Percentiles rank a stretch among this genome's conserved stretches.
These are phyloP conservation scores for Metarhizium sp. DNA, from an alignment of 2,329 filamentous ascomycete genomes.

Conservation along the genomic window DNA sequence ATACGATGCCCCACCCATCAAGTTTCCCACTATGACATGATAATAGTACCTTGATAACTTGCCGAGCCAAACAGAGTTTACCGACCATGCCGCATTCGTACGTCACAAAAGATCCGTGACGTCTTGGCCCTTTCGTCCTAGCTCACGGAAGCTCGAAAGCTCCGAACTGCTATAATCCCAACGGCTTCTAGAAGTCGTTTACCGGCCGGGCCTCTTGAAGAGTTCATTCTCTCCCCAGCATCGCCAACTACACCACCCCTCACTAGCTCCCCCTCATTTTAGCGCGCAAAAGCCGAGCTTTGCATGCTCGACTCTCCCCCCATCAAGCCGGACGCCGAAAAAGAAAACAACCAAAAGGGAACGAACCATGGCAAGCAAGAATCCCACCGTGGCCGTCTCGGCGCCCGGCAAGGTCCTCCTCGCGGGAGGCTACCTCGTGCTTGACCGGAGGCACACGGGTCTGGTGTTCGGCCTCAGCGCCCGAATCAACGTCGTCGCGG, in stretches of 20 bases:
- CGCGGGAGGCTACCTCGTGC: constrained; percentile 88
- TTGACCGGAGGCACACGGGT: constrained; percentile 78
- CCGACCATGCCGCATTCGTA: constrained; percentile 4
- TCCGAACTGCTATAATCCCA: background rate
- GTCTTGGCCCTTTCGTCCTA: background rate
- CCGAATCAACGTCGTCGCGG: constrained; percentile 55
- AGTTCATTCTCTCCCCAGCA: background rate
- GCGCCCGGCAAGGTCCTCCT: constrained; percentile 94
- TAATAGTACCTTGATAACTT: background rate
- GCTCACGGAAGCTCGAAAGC: background rate
- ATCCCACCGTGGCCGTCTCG: constrained; percentile 55
- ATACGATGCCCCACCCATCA: background rate
- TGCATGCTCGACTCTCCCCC: too few relatives aligned
- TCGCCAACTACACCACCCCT: background rate
- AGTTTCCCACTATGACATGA: background rate
- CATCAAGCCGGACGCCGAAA: too few relatives aligned
- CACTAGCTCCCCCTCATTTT: too few relatives aligned
- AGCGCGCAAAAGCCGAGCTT: background rate
- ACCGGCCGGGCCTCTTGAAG: too few relatives aligned
- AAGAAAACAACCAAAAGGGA: background rate
- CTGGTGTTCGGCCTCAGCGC: constrained; percentile 60
- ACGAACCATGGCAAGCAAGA: constrained; percentile 4
- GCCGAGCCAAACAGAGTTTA: background rate
- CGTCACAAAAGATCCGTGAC: background rate
- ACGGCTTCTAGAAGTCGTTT: too few relatives aligned